These are phyloP conservation scores for Mesembryanthemum crystallinum DNA, from an alignment of 148 eudicot genomes.

Conservation along the genomic window DNA sequence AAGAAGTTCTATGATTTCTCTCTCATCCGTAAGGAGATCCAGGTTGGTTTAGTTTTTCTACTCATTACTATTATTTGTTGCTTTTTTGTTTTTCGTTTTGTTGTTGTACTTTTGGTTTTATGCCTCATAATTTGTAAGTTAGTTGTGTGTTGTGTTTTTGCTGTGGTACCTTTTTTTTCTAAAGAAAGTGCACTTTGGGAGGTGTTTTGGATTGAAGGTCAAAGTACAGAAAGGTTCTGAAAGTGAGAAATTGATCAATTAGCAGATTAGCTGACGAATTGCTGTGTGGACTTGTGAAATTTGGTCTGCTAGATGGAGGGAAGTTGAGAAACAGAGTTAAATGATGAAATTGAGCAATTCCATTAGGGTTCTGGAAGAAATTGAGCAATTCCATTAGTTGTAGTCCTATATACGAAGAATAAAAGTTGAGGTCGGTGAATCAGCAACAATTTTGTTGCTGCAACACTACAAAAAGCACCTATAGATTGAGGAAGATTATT, in stretches of 20 bases:
- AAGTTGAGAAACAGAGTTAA: background rate
- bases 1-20: slow-evolving; percentile 47
- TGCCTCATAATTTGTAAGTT: no score
- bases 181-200: background rate
- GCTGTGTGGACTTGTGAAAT: background rate
- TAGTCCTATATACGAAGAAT: background rate
- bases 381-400: no score
- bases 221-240: background rate
- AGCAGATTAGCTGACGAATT: background rate
- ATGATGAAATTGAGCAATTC: background rate
- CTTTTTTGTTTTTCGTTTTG: background rate
- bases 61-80: background rate
- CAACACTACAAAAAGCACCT: background rate
- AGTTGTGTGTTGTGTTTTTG: background rate
- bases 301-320: background rate
- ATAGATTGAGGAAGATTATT: background rate
- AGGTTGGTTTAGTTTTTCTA: slow-evolving; percentile 27
- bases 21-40: slow-evolving; percentile 47
- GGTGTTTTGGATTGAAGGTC: background rate
- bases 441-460: background rate
- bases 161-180: background rate
- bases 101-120: background rate
- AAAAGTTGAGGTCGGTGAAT: background rate
- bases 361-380: background rate
- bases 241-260: background rate